These are phyloP conservation scores for Kondoa subrosea DNA, from an alignment of 768 basidiomycete genomes.

Conservation along the genomic window DNA sequence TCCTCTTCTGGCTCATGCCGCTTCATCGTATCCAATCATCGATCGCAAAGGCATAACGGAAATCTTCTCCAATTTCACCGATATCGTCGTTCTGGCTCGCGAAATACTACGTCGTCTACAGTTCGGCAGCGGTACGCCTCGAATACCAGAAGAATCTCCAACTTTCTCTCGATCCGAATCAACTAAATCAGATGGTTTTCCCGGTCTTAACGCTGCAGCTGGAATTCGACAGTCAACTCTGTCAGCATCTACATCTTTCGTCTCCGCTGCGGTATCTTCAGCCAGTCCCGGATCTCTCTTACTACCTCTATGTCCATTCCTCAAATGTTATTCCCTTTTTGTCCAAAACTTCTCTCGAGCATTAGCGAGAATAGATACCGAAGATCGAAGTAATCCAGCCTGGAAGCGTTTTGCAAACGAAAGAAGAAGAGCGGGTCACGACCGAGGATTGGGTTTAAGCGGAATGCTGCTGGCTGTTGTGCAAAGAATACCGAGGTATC, in stretches of 20 bases:
- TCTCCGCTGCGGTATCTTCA: neutral
- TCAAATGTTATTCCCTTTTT: slow-evolving; percentile 28
- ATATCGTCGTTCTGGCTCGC: slow-evolving; percentile 23
- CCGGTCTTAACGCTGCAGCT: neutral
- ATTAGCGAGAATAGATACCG: slow-evolving; percentile 15
- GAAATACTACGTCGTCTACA: slow-evolving; percentile 23
- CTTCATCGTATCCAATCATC: slow-evolving; percentile 17
- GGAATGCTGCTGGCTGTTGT: slow-evolving; percentile 25
- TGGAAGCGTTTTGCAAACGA: slow-evolving; percentile 8
- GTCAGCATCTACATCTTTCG: neutral
- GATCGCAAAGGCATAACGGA: slow-evolving; percentile 19
- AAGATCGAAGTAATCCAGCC: slow-evolving; percentile 12
- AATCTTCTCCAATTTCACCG: slow-evolving; percentile 26
- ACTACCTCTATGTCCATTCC: slow-evolving; percentile 22
- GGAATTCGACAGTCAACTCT: neutral
- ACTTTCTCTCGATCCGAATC: neutral
- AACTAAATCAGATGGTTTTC: neutral
- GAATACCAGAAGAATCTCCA: neutral
- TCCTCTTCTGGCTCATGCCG: slow-evolving; percentile 10
- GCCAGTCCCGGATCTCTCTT: neutral
- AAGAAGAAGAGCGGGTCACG: slow-evolving; percentile 4
- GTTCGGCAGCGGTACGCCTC: slow-evolving; percentile 13
- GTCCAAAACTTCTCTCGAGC: slow-evolving; percentile 22
- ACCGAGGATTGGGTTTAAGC: slow-evolving; percentile 20
- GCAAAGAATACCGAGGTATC: slow-evolving; percentile 27